These are phyloP conservation scores for Fomitiporia mediterranea DNA, from an alignment of 1,284 basidiomycete species.

Conservation along the genomic window DNA sequence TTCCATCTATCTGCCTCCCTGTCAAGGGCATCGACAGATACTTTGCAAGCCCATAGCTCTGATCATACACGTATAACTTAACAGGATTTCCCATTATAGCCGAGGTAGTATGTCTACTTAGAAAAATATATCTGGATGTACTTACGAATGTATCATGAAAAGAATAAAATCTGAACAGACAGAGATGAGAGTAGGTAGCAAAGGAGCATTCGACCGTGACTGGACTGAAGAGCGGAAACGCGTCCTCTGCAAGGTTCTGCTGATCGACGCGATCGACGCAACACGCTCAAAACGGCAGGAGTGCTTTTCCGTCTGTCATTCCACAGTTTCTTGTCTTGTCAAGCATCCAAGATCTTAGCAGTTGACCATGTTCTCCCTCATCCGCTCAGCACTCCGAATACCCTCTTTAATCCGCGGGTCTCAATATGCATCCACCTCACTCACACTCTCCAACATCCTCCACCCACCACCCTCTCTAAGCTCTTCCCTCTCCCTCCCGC, in stretches of 20 bases:
- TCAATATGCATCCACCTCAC: slow-evolving; percentile 25
- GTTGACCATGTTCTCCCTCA: slow-evolving; percentile 40
- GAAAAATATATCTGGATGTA: too few species aligned
- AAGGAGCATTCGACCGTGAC: too few species aligned
- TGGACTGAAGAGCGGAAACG: background rate
- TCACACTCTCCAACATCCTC: too few species aligned
- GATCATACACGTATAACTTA: slow-evolving; percentile 86
- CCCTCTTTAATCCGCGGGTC: slow-evolving; percentile 20
- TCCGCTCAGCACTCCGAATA: slow-evolving; percentile 32
- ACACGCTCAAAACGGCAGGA: background rate
- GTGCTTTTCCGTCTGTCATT: background rate
- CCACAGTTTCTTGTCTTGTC: background rate
- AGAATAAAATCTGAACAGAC: background rate
- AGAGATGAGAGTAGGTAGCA: slow-evolving; percentile 5
- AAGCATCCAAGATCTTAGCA: background rate
- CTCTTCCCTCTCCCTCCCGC: slow-evolving; percentile 27
- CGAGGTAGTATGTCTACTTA: background rate
- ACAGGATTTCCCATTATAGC: slow-evolving; percentile 37
- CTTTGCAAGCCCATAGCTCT: slow-evolving; percentile 79
- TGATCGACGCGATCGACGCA: background rate
- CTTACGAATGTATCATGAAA: too few species aligned
- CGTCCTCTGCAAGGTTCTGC: background rate
- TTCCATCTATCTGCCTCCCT: slow-evolving; percentile 83
- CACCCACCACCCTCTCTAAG: slow-evolving; percentile 21
- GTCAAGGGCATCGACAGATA: slow-evolving; percentile 74